Conservation (phyloP, 2,329 filamentous ascomycete genomes). For the Colletotrichum lini region DNA sequence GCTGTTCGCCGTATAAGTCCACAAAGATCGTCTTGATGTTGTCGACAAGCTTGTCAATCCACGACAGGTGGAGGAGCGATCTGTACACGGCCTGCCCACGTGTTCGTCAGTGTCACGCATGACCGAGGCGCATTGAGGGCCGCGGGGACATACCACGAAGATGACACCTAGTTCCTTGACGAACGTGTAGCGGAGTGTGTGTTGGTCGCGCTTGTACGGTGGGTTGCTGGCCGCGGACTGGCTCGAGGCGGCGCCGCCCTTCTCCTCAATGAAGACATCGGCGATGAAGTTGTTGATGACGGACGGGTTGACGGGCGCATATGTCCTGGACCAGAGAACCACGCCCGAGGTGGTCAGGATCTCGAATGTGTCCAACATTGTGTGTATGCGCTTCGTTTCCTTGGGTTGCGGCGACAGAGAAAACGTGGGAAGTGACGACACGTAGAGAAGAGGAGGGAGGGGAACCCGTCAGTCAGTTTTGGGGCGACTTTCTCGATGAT, state of each 20-base stretch:
- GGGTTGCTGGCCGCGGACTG: conserved; percentile 75
- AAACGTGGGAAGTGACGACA: conserved; percentile 6
- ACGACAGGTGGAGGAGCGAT: conserved; percentile 92
- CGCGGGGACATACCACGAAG: conserved; percentile 78
- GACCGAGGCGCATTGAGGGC: conserved; percentile 2
- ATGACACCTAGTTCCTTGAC: conserved; percentile 95
- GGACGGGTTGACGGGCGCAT: conserved; percentile 82
- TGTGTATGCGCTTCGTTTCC: conserved; percentile 16
- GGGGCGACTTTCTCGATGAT: conserved; percentile 34
- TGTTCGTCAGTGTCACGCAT: conserved; percentile 29
- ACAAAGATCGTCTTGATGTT: conserved; percentile 95
- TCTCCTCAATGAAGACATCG: conserved; percentile 98
- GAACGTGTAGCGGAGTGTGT: conserved; percentile 94
- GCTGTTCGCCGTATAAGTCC: conserved; percentile 88
- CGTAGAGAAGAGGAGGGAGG: background rate
- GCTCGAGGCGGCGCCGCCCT: conserved; percentile 73
- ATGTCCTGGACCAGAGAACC: conserved; percentile 94
- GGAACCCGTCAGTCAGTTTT: conserved; percentile 6
- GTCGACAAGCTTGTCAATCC: conserved; percentile 97
- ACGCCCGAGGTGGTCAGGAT: conserved; percentile 96
- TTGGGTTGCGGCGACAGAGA: conserved; percentile 9
- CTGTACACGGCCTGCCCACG: conserved; percentile 88
- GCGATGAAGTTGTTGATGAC: conserved; percentile 95
- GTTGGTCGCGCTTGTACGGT: conserved; percentile 90
- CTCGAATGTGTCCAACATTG: conserved; percentile 96